Conservation (phyloP, 257 asterid species). For the Solanum sparsipilum region DNA sequence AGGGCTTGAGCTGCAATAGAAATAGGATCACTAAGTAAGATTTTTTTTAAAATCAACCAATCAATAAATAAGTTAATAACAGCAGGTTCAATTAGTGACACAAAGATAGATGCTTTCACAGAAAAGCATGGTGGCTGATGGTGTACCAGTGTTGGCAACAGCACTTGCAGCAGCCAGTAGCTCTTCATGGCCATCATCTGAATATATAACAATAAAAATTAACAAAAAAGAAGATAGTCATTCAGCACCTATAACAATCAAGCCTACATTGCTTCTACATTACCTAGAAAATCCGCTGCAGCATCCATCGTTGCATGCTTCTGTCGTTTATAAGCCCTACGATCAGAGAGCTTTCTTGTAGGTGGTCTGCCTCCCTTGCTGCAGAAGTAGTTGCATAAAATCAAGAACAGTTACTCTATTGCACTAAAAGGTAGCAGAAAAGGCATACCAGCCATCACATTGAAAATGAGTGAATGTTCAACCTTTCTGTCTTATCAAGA, state of each 20-base stretch:
- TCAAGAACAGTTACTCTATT: background rate
- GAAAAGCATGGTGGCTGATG: conserved; percentile 4
- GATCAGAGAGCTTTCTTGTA: conserved; percentile 76
- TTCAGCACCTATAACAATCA: background rate
- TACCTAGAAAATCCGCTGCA: conserved; percentile 75
- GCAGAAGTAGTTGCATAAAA: conserved; percentile 26
- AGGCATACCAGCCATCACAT: background rate
- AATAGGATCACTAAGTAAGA: background rate
- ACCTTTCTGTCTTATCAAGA: conserved; percentile 77
- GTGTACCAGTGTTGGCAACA: conserved; percentile 63
- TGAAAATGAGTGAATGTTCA: background rate
- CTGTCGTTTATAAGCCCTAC: conserved; percentile 73
- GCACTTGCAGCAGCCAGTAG: conserved; percentile 88
- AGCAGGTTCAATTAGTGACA: conserved; percentile 11
- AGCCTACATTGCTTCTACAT: background rate
- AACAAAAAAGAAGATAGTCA: background rate
- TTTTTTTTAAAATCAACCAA: background rate
- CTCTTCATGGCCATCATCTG: conserved; percentile 87
- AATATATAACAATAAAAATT: conserved; percentile 6
- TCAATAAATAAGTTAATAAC: background rate
- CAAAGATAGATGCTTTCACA: background rate
- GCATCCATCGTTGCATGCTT: conserved; percentile 46
- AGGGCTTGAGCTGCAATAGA: conserved; percentile 59
- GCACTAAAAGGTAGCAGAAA: background rate
- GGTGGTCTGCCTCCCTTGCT: conserved; percentile 82